phyloP scores from a whole-genome alignment of 2,329 filamentous ascomycete species.

The Plenodomus tracheiphilus region DNA sequence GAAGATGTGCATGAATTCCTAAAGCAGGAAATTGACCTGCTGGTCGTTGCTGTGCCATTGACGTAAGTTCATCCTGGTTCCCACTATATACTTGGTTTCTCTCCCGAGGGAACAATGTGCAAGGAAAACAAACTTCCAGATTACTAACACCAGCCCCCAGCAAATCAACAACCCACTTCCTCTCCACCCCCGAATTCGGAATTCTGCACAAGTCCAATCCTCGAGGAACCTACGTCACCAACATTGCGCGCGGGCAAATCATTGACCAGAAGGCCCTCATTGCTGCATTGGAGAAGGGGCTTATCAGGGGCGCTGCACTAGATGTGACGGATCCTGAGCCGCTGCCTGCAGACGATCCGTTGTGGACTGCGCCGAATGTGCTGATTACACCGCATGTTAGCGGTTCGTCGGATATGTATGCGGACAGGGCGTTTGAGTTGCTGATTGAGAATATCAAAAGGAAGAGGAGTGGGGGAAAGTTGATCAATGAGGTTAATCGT shows the following conservation, averaged over 20 bases:
- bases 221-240: conserved; percentile 64
- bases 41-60: conserved; percentile 61
- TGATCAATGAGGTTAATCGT: conserved; percentile 66
- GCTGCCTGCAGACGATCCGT: conserved; percentile 65
- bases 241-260: conserved; percentile 70
- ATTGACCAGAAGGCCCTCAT: conserved; percentile 66
- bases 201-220: conserved; percentile 53
- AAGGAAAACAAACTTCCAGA: too few relatives aligned
- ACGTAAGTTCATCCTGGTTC: too few relatives aligned
- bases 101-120: too few relatives aligned
- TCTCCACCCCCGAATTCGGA: conserved; percentile 59
- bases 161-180: conserved; percentile 56
- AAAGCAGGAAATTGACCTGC: conserved; percentile 58
- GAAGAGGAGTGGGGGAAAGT: conserved; percentile 54
- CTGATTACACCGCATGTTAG: conserved; percentile 70
- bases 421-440: conserved; percentile 60
- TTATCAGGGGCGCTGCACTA: conserved; percentile 68
- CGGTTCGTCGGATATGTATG: conserved; percentile 58
- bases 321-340: conserved; percentile 83
- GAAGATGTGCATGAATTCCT: conserved; percentile 58
- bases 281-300: conserved; percentile 60
- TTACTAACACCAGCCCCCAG: conserved; percentile 18
- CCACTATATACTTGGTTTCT: too few relatives aligned
- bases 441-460: conserved; percentile 60
- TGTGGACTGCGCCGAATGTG: conserved; percentile 72